Evolutionary conservation across 441 rosid species (phyloP), one percentile per base, ranked within the genome.

Genomic region (Aquilaria agallochum): DNA sequence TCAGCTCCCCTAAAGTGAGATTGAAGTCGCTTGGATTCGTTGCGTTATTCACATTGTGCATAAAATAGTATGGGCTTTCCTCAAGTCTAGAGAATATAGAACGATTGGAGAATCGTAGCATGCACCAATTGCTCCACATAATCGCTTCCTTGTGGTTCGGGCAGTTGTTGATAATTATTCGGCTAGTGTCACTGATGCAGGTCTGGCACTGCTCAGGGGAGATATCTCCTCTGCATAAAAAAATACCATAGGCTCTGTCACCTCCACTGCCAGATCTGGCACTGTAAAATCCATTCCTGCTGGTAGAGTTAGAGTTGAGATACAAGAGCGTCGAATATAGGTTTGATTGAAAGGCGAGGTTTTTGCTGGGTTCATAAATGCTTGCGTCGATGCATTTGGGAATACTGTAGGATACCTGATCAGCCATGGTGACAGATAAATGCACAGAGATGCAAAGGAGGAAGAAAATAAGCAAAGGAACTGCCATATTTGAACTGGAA

Each of bases 161-260:
- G 61, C 75, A 75, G 34, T 5, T 30, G 53, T 47, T 58, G 31
- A 0, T 4, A 57, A 78, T 58, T 64, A 63, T 34, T 45, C 13
- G 47, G 6, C 64, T 32, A 6, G 79, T 73, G 5, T 4, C 27
- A 2, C 1, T 9, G 30, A 57, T 31, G 51, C 76, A 75, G 27
- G 0, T 59, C 9, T 1, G 36, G 55, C 85, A 77, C 1, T 0
- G 31, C 0, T 70, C 68, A 12, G 5, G 11, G 55, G 54, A 0
- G 32, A 31, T 46, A 36, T 77, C 75, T 47, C 73, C 59, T 31
- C 75, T 66, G 69, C 82, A 80, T 78, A 80, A 68, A 45, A 65
- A 72, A 44, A 67, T 76, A 51, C 60, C 71, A 48, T 77, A 77
- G 33, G 73, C 70, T 48, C 6, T 66, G 3, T 72, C 50, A 0